Evolutionary conservation across 1,284 basidiomycete species (phyloP).

Genomic region (Neonothopanus nambi): DNA sequence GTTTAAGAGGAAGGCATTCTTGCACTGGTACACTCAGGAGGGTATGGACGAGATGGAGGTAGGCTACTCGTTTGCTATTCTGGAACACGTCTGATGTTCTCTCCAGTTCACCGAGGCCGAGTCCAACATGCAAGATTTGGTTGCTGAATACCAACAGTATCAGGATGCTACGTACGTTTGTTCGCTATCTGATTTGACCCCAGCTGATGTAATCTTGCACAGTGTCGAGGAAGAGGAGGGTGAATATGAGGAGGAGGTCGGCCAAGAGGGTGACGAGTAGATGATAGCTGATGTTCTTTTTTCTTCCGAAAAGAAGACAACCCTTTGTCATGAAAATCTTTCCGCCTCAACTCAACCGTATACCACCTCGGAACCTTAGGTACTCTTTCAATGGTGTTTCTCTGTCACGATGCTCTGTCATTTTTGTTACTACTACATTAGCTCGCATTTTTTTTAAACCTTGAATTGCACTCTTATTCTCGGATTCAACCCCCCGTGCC

Average conservation of each 20-base stretch:
- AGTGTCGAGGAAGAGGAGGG: constrained; percentile 75
- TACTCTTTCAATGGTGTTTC: constrained; percentile 8
- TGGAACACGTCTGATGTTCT: constrained; percentile 18
- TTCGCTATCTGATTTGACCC: neutral
- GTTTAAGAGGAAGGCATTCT: constrained; percentile 99
- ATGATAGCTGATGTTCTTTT: constrained; percentile 12
- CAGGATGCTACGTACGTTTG: constrained; percentile 85
- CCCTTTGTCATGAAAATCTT: neutral
- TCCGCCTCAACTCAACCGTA: neutral
- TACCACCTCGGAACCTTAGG: constrained; percentile 6
- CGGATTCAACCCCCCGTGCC: neutral
- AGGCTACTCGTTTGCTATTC: constrained; percentile 19
- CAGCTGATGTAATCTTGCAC: constrained; percentile 14
- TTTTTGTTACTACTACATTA: neutral
- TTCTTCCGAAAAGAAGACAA: constrained; percentile 3
- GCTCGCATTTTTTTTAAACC: neutral
- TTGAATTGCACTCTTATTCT: constrained; percentile 2
- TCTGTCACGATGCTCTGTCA: neutral
- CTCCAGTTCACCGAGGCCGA: constrained; percentile 89
- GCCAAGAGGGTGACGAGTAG: constrained; percentile 58
- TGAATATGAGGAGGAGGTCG: constrained; percentile 77
- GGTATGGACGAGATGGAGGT: constrained; percentile 99
- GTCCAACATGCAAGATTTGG: constrained; percentile 95
- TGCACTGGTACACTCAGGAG: constrained; percentile 99
- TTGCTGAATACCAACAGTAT: constrained; percentile 96